phyloP scores from a whole-genome alignment of 331 rosid species.

The Pyrus hybrid region DNA sequence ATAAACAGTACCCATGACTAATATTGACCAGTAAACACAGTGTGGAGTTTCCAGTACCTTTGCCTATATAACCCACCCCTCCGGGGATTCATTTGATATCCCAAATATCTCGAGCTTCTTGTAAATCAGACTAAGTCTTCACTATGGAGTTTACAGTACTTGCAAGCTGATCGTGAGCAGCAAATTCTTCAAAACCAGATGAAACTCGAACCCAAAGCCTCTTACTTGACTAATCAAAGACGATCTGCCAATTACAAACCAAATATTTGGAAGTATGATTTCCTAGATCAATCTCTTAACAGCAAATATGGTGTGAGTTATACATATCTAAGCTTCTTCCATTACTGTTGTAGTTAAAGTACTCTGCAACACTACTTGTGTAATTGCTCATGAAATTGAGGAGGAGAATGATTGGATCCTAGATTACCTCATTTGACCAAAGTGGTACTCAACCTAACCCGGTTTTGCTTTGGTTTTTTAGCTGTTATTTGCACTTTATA shows the following conservation, averaged over 20 bases:
- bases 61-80: neutral
- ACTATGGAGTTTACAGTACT: neutral
- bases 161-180: neutral
- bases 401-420: conserved; percentile 13
- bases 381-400: conserved; percentile 39
- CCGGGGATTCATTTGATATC: neutral
- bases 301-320: conserved; percentile 6
- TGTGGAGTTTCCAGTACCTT: neutral
- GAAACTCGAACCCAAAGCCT: neutral
- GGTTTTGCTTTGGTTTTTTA: too few species aligned
- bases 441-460: conserved; percentile 21
- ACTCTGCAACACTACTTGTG: conserved; percentile 30
- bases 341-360: conserved; percentile 2
- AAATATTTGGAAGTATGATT: conserved; percentile 36
- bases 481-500: too few species aligned
- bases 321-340: neutral
- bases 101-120: neutral
- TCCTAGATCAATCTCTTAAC: conserved; percentile 32
- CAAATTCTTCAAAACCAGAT: neutral
- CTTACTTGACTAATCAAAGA: conserved; percentile 5
- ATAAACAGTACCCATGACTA: neutral
- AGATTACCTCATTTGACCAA: conserved; percentile 28
- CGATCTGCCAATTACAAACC: conserved; percentile 54
- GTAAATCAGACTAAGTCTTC: neutral
- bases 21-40: too few species aligned